Base-by-base conservation (phyloP, 2,329 filamentous ascomycete species). In the Penicillium hordei region DNA sequence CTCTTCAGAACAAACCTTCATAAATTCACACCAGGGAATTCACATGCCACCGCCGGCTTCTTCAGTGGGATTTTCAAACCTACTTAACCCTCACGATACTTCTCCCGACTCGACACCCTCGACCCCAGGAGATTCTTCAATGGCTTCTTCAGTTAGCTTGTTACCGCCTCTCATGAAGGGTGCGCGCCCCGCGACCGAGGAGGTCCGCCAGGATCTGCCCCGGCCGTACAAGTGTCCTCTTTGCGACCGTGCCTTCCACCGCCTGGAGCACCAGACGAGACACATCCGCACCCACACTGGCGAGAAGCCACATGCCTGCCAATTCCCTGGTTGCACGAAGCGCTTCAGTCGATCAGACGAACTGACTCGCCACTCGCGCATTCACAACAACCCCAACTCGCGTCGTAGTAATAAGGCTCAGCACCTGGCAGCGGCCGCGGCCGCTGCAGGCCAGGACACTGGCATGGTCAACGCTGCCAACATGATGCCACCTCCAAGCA, bases 331-430 rank as follows among this genome's bases (percentile, higher is more conserved):
- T 68, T 97, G 93, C 86, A 93, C 90, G 68, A 97, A 97, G 80
- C 91, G 93, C 70, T 97, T 99, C 81, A 96, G 91, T 64, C 88
- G 93, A 64, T 97, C 93, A 13, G 93, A 99, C 73, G 93, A 99
- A 79, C 83, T 99, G 67, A 99, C 94, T 61, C 88, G 93, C 60
- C 93, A 99, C 79, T 97, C 93, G 74, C 86, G 93, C 75, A 99
- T 99, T 80, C 93, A 99, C 85, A 97, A 91, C 86, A 99, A 97
- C 79, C 93, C 94, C 58, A 97, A 97, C 82, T 97, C 93, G 57
- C 85, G 94, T 72, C 83, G 93, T 72, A 93, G 91, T 65, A 95
- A 96, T 82, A 96, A 96, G 82, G 86, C 86, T 60, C 82, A 86
- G 72, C 82, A 83, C 60, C 79, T 84, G 54, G 83, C 83, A n/a